Evolutionary conservation across 129 eudicot genomes (phyloP), one percentile per base, ranked within the genome.

Genomic region (Silybum marianum): DNA sequence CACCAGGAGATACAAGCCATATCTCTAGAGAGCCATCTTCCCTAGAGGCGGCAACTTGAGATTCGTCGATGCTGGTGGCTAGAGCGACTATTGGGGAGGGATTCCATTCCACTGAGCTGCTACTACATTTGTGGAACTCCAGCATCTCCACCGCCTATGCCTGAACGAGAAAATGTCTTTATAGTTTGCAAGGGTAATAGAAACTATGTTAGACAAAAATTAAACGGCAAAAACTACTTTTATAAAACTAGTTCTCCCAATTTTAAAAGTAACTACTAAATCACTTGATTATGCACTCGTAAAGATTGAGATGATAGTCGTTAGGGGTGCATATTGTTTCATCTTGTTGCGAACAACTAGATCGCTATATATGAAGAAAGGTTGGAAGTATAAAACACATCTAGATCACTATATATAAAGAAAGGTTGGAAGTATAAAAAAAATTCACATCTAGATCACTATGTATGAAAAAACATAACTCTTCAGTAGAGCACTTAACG

Each of bases 1-100:
- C 90, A 66, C 99, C 99, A 3, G 99, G 99, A 13, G 99, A 93
- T 1, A 93, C 99, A 58, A 93, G 99, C 99, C 99, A 95, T 81
- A 95, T 87, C 88, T 93, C 99, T 3, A 95, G 88, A 0, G 99
- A 85, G 22, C 92, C 98, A 60, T 93, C 99, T 54, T 90, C 93
- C 14, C 99, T 88, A 18, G 98, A 92, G 22, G 98, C 98, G 82
- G 99, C 98, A 70, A 95, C 99, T 40, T 87, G 95, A 42, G 98
- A 89, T 2, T 87, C 87, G 84, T 93, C 98, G 69, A 83, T 74
- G 88, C 98, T 93, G 54, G 97, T 93, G 76, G 99, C 99, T 73
- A 95, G 76, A 32, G 98, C 98, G 8, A 93, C 87, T 0, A 93
- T 92, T 18, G 98, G 90, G 0, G 99, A 78, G 0, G 99, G 99